These are phyloP conservation scores for Phytophthora chlamydospora DNA, from an alignment of 352 stramenopile species.

Conservation along the genomic window DNA sequence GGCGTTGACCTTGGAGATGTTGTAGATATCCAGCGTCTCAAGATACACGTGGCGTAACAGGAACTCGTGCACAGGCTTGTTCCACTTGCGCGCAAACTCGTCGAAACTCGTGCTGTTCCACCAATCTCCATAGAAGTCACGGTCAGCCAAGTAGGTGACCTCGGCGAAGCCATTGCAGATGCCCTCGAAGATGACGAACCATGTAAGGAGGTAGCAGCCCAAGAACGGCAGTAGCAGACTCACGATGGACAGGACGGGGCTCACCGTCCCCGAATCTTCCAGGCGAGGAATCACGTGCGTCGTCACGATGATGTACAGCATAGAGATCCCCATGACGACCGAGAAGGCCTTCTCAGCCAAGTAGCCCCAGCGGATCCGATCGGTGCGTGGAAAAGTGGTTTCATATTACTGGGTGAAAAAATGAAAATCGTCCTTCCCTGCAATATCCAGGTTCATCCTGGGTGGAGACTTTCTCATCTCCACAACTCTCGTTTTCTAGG, in stretches of 20 bases:
- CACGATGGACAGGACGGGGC: slow-evolving; percentile 61
- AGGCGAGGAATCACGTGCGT: slow-evolving; percentile 90
- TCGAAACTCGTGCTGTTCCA: slow-evolving; percentile 96
- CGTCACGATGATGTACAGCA: slow-evolving; percentile 92
- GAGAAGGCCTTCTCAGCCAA: slow-evolving; percentile 79
- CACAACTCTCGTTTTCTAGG: slow-evolving; percentile 5
- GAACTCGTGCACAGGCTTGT: slow-evolving; percentile 98
- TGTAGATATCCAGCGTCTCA: slow-evolving; percentile 77
- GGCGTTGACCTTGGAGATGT: slow-evolving; percentile 71
- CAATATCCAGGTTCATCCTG: slow-evolving; percentile 16
- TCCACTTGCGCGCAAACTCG: slow-evolving; percentile 95
- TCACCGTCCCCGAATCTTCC: slow-evolving; percentile 67
- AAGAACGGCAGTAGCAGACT: slow-evolving; percentile 93
- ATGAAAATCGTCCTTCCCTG: neutral
- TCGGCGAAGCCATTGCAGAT: slow-evolving; percentile 96
- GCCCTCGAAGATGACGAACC: slow-evolving; percentile 97
- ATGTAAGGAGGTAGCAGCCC: slow-evolving; percentile 95
- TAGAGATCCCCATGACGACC: slow-evolving; percentile 77
- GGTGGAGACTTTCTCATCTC: slow-evolving; percentile 22
- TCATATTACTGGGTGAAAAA: slow-evolving; percentile 78
- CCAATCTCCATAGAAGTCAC: slow-evolving; percentile 97
- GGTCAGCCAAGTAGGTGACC: slow-evolving; percentile 90
- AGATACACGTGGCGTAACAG: slow-evolving; percentile 87
- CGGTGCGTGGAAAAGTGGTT: slow-evolving; percentile 89
- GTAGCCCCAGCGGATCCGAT: slow-evolving; percentile 86